phyloP scores from a whole-genome alignment of 2,329 filamentous ascomycete species.

The Huntiella bhutanensis region DNA sequence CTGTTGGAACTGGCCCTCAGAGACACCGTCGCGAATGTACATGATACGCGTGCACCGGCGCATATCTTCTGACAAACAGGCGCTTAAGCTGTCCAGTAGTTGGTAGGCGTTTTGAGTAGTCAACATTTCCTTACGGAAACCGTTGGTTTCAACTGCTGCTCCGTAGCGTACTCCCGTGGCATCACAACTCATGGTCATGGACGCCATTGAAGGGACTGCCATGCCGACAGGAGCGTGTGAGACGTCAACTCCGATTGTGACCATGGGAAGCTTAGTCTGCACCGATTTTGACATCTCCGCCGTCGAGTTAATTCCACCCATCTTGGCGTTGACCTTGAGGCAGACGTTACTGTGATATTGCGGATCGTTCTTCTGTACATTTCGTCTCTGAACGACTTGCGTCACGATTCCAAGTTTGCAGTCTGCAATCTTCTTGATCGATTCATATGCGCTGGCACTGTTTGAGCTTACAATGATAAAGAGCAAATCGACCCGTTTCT shows the following conservation, averaged over 20 bases:
- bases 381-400: slow-evolving; percentile 54
- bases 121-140: slow-evolving; percentile 64
- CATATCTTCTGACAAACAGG: slow-evolving; percentile 21
- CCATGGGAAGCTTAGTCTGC: slow-evolving; percentile 26
- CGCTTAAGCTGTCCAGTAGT: slow-evolving; percentile 46
- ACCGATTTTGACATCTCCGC: slow-evolving; percentile 19
- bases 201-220: slow-evolving; percentile 56
- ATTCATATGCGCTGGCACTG: slow-evolving; percentile 48
- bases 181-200: slow-evolving; percentile 70
- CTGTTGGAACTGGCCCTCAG: slow-evolving; percentile 65
- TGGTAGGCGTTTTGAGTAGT: slow-evolving; percentile 42
- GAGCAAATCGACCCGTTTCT: slow-evolving; percentile 1
- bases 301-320: slow-evolving; percentile 57
- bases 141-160: slow-evolving; percentile 67
- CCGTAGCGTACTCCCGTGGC: slow-evolving; percentile 53
- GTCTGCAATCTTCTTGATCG: slow-evolving; percentile 78
- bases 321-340: slow-evolving; percentile 95
- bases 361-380: slow-evolving; percentile 25
- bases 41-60: slow-evolving; percentile 31
- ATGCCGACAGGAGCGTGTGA: slow-evolving; percentile 62
- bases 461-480: slow-evolving; percentile 25
- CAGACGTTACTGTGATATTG: slow-evolving; percentile 89
- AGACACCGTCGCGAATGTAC: slow-evolving; percentile 86
- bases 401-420: slow-evolving; percentile 68
- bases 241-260: slow-evolving; percentile 82